phyloP scores from a whole-genome alignment of 2,329 filamentous ascomycete genomes.

The Xylariaceae sp. region DNA sequence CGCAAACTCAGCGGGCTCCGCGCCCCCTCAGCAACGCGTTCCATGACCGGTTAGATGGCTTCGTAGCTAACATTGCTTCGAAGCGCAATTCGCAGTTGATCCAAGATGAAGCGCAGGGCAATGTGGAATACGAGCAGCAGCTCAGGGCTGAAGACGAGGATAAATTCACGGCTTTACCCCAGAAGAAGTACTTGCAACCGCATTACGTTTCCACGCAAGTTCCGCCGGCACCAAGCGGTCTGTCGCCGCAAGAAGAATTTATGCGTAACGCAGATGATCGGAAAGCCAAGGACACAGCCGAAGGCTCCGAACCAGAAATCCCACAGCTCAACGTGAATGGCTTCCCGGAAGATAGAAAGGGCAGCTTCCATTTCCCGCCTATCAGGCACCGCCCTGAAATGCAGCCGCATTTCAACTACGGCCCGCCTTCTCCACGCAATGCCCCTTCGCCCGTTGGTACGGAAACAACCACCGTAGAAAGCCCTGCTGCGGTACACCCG shows the following conservation, averaged over 20 bases:
- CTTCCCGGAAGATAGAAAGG: conserved; percentile 34
- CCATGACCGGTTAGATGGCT: conserved; percentile 81
- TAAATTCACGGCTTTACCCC: conserved; percentile 73
- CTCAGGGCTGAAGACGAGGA: conserved; percentile 80
- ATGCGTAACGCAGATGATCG: conserved; percentile 46
- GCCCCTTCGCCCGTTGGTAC: conserved; percentile 25
- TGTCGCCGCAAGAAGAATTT: conserved; percentile 41
- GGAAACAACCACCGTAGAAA: conserved; percentile 6
- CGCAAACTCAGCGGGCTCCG: conserved; percentile 39
- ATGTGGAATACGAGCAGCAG: conserved; percentile 72
- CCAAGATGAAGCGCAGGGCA: conserved; percentile 71
- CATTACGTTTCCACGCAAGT: conserved; percentile 39
- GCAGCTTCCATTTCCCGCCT: conserved; percentile 56
- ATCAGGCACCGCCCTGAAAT: conserved; percentile 43
- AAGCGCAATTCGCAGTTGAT: conserved; percentile 84
- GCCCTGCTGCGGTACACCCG: conserved; percentile 32
- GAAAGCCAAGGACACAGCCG: conserved; percentile 41
- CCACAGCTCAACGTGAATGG: conserved; percentile 20
- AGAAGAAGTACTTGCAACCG: conserved; percentile 57
- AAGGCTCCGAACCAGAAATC: conserved; percentile 14
- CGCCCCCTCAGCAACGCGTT: conserved; percentile 68
- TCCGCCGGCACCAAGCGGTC: conserved; percentile 30
- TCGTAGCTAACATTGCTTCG: conserved; percentile 78
- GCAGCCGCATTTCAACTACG: conserved; percentile 55
- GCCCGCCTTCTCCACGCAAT: conserved; percentile 43